Base-by-base conservation (phyloP, 371 early-diverging fungal genomes). In the Apophysomyces elegans region DNA sequence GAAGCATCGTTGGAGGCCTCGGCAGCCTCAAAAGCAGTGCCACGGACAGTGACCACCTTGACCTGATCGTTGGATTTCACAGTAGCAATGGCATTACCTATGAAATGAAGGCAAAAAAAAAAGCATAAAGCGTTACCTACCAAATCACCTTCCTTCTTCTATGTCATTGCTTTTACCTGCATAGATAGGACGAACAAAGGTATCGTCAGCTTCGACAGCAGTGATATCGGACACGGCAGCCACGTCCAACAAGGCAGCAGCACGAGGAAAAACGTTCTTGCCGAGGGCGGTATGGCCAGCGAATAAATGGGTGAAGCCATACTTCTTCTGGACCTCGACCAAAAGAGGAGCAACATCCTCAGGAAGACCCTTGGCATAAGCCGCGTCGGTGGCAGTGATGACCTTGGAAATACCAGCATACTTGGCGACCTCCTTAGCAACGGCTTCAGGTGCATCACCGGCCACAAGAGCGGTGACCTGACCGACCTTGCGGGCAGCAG, bases 121-220 rank as follows among this genome's bases (percentile, higher is more conserved):
- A 26, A 26, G 32, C 32, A 26, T 26, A 26, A 26, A 26, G 32
- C 32, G 32, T 26, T 26, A 26, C 32, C 2, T 26, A 26, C 26
- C 59, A 26, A n/a, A 18, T 59, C 60, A 13, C 26, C 41, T 41
- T 63, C 26, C 12, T 41, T 64, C 37, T 5, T 36, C 18, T 43
- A 44, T 7, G 21, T 41, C 26, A 18, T 43, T 37, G 36, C 47
- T 57, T 46, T 12, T 58, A 90, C 96, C 97, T 44, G 99, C 98
- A 76, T 96, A 97, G 78, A 98, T 96, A 38, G 98, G 97, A n/a
- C 98, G 88, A 59, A 94, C 90, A 86, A 98, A 97, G 38, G 94
- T 94, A 70, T 96, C 95, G 39, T 86, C 90, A 58, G 83, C 65
- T 73, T 91, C 89, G 60, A 97, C 81, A 56, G 73, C 88, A 66